Base-by-base conservation (phyloP, 2,329 filamentous ascomycete genomes). In the Parastagonospora nodorum region DNA sequence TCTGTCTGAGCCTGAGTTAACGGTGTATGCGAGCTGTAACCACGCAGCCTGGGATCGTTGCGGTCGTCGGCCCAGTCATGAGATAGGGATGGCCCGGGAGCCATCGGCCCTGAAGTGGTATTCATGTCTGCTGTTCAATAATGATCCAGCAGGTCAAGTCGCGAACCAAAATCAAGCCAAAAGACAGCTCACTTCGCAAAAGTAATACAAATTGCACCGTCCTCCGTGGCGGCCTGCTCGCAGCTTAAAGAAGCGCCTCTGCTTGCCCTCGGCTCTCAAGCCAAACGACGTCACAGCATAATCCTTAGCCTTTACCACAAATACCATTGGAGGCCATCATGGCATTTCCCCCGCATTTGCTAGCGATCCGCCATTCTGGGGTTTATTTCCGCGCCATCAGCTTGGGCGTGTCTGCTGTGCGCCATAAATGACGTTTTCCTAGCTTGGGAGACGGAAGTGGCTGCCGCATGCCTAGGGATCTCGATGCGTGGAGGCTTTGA, bases 1-100 rank as follows among this genome's bases (percentile, higher is more conserved):
- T 65, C 56, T 15, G 65, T 66, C 9, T 42, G 59, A 6, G 55
- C 52, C 41, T 58, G 56, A 7, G 55, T 60, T 27, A 65, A 28
- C 19, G 53, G 55, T 4, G 50, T 50, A 19, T 54, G 30, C 9
- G 55, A 60, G 11, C 33, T 55, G 28, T 55, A 41, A 2, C 37
- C 51, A 40, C 58, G 42, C 4, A 60, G 50, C 3, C 41, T 54
- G 27, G 35, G 16, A 4, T 55, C 52, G 1, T 50, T 56, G 16
- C 49, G 39, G 7, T 55, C 47, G 12, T 58, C 54, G 11, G 53
- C 60, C 54, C 53, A 67, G 32, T 69, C 60, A 15, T 53, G 55
- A 8, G 60, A 58, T 2, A 60, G 60, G 12, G 59, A 49, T 12
- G 50, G 54, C 7, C 55, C 58, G 39, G 53, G 51, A 11, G 57